phyloP scores from a whole-genome alignment of 2,329 filamentous ascomycete species.

The Tolypocladium cylindrosporum region DNA sequence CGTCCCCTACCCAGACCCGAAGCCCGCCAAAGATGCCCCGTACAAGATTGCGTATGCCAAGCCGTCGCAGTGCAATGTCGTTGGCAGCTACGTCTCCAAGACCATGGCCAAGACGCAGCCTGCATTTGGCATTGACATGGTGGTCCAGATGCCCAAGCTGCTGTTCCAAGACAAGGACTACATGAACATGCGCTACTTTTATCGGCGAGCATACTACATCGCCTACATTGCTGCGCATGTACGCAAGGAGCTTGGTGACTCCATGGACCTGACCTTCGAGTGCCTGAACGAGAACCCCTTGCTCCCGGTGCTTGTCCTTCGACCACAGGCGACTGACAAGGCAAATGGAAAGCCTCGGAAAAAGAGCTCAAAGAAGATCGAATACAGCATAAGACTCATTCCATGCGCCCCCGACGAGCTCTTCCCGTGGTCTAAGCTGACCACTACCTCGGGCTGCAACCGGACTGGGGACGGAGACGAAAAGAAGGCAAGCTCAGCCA shows the following conservation, averaged over 20 bases:
- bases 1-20: constrained; percentile 81
- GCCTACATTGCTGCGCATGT: constrained; percentile 69
- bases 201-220: constrained; percentile 86
- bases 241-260: constrained; percentile 41
- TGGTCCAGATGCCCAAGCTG: constrained; percentile 70
- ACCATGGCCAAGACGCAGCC: constrained; percentile 59
- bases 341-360: constrained; percentile 10
- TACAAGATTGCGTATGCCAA: constrained; percentile 74
- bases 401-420: constrained; percentile 59
- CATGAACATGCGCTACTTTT: constrained; percentile 84
- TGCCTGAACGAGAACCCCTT: constrained; percentile 64
- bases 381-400: constrained; percentile 63
- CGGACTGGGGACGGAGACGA: constrained; percentile 41
- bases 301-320: constrained; percentile 54
- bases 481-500: constrained; percentile 37
- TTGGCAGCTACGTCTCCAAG: constrained; percentile 75
- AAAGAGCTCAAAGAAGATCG: constrained; percentile 20
- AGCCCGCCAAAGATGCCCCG: constrained; percentile 62
- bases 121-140: constrained; percentile 62
- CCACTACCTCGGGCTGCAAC: constrained; percentile 60
- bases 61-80: constrained; percentile 72
- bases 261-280: constrained; percentile 52
- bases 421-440: constrained; percentile 63
- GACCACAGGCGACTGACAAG: constrained; percentile 18
- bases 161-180: constrained; percentile 94